Conservation (phyloP, 2,329 filamentous ascomycete species). For the Xylaria sp. region DNA sequence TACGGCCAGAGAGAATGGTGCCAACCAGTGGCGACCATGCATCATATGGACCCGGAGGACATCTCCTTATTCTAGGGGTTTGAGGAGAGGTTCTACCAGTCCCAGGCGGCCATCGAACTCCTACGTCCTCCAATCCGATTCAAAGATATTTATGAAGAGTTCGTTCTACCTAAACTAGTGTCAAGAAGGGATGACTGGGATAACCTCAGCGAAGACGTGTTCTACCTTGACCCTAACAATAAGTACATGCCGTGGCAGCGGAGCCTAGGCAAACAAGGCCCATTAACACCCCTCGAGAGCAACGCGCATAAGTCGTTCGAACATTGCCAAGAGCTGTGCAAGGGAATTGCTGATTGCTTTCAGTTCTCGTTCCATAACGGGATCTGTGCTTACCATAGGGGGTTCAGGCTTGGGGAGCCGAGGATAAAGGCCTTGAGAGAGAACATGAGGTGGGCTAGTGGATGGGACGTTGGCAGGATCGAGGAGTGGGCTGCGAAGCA, state of each 20-base stretch:
- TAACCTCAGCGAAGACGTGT: conserved; percentile 51
- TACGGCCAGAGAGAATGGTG: conserved; percentile 56
- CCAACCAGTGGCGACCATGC: conserved; percentile 59
- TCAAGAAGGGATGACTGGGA: conserved; percentile 53
- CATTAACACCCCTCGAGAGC: conserved; percentile 42
- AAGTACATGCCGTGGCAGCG: conserved; percentile 39
- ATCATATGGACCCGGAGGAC: conserved; percentile 55
- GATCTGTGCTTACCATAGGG: conserved; percentile 41
- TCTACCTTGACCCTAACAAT: conserved; percentile 42
- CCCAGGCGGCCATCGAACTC: conserved; percentile 11
- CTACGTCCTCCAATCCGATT: conserved; percentile 43
- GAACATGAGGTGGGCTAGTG: conserved; percentile 41
- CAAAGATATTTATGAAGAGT: conserved; percentile 51
- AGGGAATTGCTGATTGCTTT: conserved; percentile 42
- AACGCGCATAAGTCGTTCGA: conserved; percentile 46
- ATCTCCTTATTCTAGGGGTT: conserved; percentile 55
- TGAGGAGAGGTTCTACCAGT: conserved; percentile 45
- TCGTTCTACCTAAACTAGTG: conserved; percentile 46
- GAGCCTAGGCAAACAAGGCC: conserved; percentile 37
- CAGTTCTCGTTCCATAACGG: conserved; percentile 46
- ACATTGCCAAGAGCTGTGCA: conserved; percentile 50
- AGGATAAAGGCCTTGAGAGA: conserved; percentile 34
- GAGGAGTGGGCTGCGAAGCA: conserved; percentile 43
- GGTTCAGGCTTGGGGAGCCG: conserved; percentile 45
- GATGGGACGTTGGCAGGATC: conserved; percentile 48